These are phyloP conservation scores for Helotiales sp. DNA, from an alignment of 2,329 filamentous ascomycete species.

Conservation along the genomic window DNA sequence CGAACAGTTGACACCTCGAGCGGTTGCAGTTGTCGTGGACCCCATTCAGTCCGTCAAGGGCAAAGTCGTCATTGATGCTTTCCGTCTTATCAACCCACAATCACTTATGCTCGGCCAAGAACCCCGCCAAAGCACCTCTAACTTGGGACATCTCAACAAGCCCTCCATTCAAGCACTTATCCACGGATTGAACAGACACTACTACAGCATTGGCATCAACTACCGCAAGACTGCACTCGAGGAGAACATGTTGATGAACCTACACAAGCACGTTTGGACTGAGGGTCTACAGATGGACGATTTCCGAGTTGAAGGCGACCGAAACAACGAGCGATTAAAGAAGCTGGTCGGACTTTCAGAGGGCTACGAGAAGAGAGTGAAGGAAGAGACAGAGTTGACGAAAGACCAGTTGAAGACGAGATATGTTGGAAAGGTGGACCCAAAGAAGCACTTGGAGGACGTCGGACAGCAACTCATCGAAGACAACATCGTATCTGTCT, in stretches of 20 bases:
- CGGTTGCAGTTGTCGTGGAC: slow-evolving; percentile 96
- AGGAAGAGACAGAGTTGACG: slow-evolving; percentile 96
- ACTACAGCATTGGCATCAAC: slow-evolving; percentile 98
- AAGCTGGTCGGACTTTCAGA: slow-evolving; percentile 88
- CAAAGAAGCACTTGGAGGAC: slow-evolving; percentile 98
- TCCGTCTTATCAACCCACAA: slow-evolving; percentile 97
- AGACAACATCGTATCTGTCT: slow-evolving; percentile 99
- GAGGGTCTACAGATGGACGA: slow-evolving; percentile 97
- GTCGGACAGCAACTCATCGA: slow-evolving; percentile 97
- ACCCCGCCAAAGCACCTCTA: slow-evolving; percentile 95
- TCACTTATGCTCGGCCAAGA: slow-evolving; percentile 98
- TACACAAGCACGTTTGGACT: slow-evolving; percentile 99
- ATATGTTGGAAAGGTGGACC: slow-evolving; percentile 98
- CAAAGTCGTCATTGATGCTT: slow-evolving; percentile 98
- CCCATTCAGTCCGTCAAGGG: slow-evolving; percentile 99
- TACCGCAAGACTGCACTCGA: slow-evolving; percentile 97
- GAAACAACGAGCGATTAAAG: slow-evolving; percentile 88
- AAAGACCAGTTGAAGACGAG: slow-evolving; percentile 98
- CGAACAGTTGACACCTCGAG: slow-evolving; percentile 94
- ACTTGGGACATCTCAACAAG: slow-evolving; percentile 97
- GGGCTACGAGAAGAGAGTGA: slow-evolving; percentile 97
- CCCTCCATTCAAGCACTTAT: slow-evolving; percentile 99
- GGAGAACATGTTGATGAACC: slow-evolving; percentile 99
- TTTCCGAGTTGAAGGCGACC: slow-evolving; percentile 81
- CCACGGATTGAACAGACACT: slow-evolving; percentile 96